These are phyloP conservation scores for Vanrija sp. DNA, from an alignment of 1,284 basidiomycete genomes.

Conservation along the genomic window DNA sequence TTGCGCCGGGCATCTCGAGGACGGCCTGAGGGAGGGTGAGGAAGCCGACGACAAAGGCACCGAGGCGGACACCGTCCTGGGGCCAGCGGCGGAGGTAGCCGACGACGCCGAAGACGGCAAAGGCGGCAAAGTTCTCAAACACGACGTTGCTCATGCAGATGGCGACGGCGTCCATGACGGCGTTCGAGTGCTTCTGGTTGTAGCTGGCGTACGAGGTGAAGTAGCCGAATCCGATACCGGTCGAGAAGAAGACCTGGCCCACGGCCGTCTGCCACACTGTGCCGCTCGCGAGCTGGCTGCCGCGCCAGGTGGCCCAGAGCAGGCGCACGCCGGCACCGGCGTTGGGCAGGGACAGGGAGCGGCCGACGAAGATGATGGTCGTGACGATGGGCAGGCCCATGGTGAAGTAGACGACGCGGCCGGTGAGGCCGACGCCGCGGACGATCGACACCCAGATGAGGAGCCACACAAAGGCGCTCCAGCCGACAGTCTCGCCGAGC, in stretches of 20 bases:
- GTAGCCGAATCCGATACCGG: conserved; percentile 27
- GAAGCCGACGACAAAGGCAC: conserved; percentile 21
- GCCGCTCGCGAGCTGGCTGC: conserved; percentile 10
- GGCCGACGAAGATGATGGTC: conserved; percentile 26
- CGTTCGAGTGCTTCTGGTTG: conserved; percentile 27
- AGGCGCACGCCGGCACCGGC: conserved; percentile 19
- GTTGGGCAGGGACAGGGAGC: conserved; percentile 19
- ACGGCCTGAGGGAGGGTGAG: conserved; percentile 22
- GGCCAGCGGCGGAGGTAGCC: conserved; percentile 24
- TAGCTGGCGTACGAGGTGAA: conserved; percentile 26
- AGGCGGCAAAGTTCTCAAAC: conserved; percentile 26
- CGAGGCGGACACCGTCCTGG: conserved; percentile 19
- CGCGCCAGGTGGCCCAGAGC: conserved; percentile 23
- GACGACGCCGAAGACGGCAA: conserved; percentile 23
- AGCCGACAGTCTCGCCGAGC: conserved; percentile 23
- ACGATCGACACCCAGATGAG: conserved; percentile 19
- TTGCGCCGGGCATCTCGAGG: conserved; percentile 24
- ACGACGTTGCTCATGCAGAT: conserved; percentile 22
- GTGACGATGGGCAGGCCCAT: conserved; percentile 30
- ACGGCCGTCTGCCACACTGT: conserved; percentile 24
- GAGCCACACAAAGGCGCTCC: conserved; percentile 16
- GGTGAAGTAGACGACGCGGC: conserved; percentile 25
- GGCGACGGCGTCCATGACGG: conserved; percentile 24
- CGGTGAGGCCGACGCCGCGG: conserved; percentile 21
- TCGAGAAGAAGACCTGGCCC: conserved; percentile 29